Evolutionary conservation across 2,329 filamentous ascomycete genomes (phyloP), one percentile per base, ranked within the genome.

Genomic region (Aspergillus amoenus): DNA sequence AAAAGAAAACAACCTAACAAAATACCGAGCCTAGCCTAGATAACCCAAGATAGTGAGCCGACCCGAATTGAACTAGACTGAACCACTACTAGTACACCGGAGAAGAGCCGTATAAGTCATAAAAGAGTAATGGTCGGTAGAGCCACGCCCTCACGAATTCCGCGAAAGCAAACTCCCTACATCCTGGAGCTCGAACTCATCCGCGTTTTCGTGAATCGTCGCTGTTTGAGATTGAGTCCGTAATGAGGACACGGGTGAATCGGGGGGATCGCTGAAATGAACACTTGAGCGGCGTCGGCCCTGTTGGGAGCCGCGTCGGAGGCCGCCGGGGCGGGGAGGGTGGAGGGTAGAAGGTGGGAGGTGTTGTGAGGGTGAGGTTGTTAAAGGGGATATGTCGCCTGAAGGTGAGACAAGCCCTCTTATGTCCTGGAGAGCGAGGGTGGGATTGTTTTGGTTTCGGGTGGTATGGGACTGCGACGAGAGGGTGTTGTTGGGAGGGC

Each of bases 81-180:
- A 34, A 24, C 17, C 6, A 37, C 18, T 44, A 57, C 11, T 54
- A 21, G 22, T 57, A 53, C 44, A 57, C 21, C 21, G 8, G 13
- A 27, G 37, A 9, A 17, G 18, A 37, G 21, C 15, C 27, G 22
- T 15, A 27, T 39, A 39, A 12, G 21, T 11, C 6, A 49, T n/a
- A 8, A 22, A 12, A 22, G 5, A 15, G 24, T 52, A n/a, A 39
- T 40, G 22, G 42, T 12, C 15, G 11, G 11, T 34, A 17, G 6
- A 21, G 18, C n/a, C 34, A 22, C 37, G 22, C 15, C 15, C 57
- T 27, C 27, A 30, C 9, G 27, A 11, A 9, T 30, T 30, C 32
- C 55, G 57, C 8, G 63, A 66, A 18, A 79, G 63, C 4, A 79
- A 64, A 1, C 78, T 76, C 1, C 78, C 76, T 3, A 79, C 72